Evolutionary conservation across 352 stramenopile genomes (phyloP).

Genomic region (Globisporangium splendens): DNA sequence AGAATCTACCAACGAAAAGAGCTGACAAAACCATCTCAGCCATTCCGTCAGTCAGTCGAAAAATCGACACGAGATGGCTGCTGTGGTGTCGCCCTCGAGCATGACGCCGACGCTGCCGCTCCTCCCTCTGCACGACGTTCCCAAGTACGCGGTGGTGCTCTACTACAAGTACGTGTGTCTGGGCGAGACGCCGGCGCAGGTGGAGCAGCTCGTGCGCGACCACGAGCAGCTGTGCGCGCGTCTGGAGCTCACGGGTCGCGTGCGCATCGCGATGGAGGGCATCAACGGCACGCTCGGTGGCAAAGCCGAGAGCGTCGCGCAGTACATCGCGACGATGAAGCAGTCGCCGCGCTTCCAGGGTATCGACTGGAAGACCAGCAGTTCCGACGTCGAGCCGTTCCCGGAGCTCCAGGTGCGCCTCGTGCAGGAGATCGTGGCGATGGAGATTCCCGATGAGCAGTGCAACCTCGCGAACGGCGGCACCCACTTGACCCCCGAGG

Average conservation of each 20-base stretch:
- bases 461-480: conserved; percentile 47
- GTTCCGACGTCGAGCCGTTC: conserved; percentile 46
- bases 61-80: too few relatives aligned
- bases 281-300: conserved; percentile 86
- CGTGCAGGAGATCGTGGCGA: conserved; percentile 70
- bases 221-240: conserved; percentile 51
- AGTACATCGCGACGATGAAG: conserved; percentile 66
- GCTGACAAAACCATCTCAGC: too few relatives aligned
- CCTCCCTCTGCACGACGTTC: too few relatives aligned
- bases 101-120: too few relatives aligned
- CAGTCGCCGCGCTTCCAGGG: conserved; percentile 20
- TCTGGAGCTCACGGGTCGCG: conserved; percentile 59
- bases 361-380: conserved; percentile 88
- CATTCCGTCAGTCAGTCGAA: too few relatives aligned
- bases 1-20: too few relatives aligned
- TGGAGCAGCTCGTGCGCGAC: conserved; percentile 27
- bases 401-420: conserved; percentile 63
- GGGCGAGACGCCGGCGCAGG: conserved; percentile 33
- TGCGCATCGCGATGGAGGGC: conserved; percentile 78
- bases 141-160: conserved; percentile 57
- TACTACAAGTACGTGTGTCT: conserved; percentile 84
- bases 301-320: conserved; percentile 28
- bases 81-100: too few relatives aligned
- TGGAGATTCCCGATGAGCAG: conserved; percentile 53
- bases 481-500: conserved; percentile 51